Percentiles rank a stretch among this genome's conserved stretches.
phyloP scores from a whole-genome alignment of 2,329 filamentous ascomycete species.

The Sphaceloma murrayae region DNA sequence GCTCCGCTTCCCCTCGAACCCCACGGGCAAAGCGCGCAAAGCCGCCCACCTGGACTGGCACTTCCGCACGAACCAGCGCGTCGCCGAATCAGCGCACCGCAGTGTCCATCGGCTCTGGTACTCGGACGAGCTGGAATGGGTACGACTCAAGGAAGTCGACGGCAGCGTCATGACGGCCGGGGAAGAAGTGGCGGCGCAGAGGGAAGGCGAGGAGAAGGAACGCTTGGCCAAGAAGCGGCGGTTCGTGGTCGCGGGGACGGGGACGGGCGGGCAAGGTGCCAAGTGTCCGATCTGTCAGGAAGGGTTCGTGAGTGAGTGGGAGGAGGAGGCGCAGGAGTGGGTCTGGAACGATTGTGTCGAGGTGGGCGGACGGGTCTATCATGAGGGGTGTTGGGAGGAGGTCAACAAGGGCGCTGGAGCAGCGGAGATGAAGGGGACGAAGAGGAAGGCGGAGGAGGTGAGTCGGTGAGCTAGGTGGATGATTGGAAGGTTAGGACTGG shows the following conservation, averaged over 20 bases:
- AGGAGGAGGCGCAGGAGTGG: conserved; percentile 89
- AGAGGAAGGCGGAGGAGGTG: conserved; percentile 19
- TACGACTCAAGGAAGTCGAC: conserved; percentile 69
- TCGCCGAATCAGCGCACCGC: conserved; percentile 67
- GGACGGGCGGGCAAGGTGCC: too few relatives aligned
- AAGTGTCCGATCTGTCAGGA: conserved; percentile 93
- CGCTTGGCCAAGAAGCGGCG: conserved; percentile 62
- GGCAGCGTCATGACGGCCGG: conserved; percentile 43
- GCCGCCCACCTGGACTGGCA: conserved; percentile 96
- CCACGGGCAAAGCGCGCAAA: conserved; percentile 75
- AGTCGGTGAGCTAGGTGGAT: neutral
- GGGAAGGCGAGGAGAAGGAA: conserved; percentile 34
- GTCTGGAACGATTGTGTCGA: conserved; percentile 87
- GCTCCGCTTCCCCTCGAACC: conserved; percentile 68
- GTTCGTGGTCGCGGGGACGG: too few relatives aligned
- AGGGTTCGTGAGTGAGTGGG: conserved; percentile 84
- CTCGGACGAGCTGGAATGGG: conserved; percentile 87
- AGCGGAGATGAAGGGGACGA: conserved; percentile 21
- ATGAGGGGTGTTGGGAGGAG: conserved; percentile 78
- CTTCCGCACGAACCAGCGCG: conserved; percentile 83
- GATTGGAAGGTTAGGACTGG: neutral
- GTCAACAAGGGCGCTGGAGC: conserved; percentile 30
- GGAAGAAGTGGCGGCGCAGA: conserved; percentile 31
- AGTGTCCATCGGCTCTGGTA: conserved; percentile 93
- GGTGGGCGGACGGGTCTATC: conserved; percentile 71